Evolutionary conservation across 305 asterid genomes (phyloP).

Genomic region (Fraxinus xanthoxyloides): DNA sequence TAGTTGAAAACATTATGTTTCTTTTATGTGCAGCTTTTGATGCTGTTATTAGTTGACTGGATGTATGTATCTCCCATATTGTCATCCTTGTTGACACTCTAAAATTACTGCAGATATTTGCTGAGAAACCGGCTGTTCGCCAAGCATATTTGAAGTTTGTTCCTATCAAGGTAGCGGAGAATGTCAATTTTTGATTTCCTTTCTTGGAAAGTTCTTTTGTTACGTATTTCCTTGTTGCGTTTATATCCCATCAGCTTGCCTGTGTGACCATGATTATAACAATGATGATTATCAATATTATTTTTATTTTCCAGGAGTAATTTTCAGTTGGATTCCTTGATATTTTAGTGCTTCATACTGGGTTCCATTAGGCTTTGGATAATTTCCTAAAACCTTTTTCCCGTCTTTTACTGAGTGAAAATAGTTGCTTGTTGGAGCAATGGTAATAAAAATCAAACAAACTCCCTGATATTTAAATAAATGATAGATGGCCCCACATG

Average conservation of each 20-base stretch:
- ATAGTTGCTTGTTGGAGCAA: slow-evolving; percentile 8
- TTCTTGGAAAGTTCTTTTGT: slow-evolving; percentile 12
- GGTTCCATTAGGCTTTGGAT: slow-evolving; percentile 16
- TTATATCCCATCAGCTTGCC: slow-evolving; percentile 2
- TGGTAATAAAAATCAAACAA: not conserved
- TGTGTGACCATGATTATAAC: not conserved
- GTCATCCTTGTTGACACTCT: slow-evolving; percentile 7
- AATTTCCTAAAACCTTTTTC: slow-evolving; percentile 4
- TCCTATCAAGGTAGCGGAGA: slow-evolving; percentile 59
- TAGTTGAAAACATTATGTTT: slow-evolving; percentile 15
- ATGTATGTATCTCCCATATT: slow-evolving; percentile 8
- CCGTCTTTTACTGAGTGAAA: not conserved
- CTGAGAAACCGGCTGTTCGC: slow-evolving; percentile 98
- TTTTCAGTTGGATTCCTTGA: slow-evolving; percentile 10
- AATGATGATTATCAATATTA: slow-evolving; percentile 2
- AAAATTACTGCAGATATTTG: slow-evolving; percentile 65
- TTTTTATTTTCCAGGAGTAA: slow-evolving; percentile 12
- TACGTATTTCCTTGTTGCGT: slow-evolving; percentile 4
- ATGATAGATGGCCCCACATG: not conserved
- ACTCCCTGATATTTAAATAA: not conserved
- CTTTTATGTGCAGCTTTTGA: slow-evolving; percentile 1
- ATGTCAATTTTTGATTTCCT: slow-evolving; percentile 4
- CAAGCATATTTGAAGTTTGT: slow-evolving; percentile 83
- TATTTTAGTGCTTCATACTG: slow-evolving; percentile 14
- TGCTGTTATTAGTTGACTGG: not conserved